Evolutionary conservation across 2,329 filamentous ascomycete species (phyloP).

Genomic region (Pyricularia sp.): DNA sequence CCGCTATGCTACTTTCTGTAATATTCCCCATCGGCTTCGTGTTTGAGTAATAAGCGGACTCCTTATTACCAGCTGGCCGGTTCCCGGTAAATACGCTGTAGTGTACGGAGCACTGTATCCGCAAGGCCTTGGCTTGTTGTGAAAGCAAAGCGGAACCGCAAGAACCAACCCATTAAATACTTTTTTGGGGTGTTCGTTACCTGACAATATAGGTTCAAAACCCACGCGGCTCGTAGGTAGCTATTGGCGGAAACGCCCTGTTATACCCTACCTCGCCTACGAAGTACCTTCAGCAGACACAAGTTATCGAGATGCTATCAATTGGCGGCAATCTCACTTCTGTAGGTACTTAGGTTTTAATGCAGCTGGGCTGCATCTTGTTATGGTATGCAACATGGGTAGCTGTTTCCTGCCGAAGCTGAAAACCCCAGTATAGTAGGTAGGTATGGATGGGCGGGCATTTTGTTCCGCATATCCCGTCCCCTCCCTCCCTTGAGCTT

Average conservation of each 20-base stretch:
- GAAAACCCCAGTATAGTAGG: background rate
- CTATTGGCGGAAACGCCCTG: background rate
- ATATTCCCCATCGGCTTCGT: background rate
- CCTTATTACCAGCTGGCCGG: background rate
- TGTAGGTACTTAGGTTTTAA: background rate
- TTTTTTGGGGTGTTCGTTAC: background rate
- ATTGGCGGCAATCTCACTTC: no score
- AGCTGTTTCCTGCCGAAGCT: background rate
- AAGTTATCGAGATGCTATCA: no score
- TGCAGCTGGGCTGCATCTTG: background rate
- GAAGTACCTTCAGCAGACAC: background rate
- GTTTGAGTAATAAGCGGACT: background rate
- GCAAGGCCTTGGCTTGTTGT: background rate
- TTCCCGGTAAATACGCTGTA: background rate
- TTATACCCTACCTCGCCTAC: background rate
- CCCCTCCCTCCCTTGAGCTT: background rate
- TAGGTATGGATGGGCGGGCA: background rate
- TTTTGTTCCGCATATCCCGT: background rate
- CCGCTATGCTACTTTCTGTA: background rate
- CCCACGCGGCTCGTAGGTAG: no score
- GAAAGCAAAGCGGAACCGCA: background rate
- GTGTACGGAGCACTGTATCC: background rate
- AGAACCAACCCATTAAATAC: no score
- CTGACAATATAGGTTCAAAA: no score
- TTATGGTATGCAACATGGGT: background rate